Evolutionary conservation across 106 monocot species (phyloP).

Genomic region (Hemerocallis citrina): DNA sequence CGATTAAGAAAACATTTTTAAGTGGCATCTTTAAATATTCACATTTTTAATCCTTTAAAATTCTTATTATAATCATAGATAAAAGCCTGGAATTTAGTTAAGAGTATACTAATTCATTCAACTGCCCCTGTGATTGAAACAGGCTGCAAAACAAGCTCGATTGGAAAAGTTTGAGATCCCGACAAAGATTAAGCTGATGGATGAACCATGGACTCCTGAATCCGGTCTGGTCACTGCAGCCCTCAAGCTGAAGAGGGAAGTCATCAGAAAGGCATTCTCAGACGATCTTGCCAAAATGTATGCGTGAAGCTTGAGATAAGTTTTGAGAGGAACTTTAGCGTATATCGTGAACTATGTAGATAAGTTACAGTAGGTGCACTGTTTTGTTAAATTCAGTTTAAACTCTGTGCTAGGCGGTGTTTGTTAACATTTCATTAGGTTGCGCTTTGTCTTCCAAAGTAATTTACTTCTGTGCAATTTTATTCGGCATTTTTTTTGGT

Average conservation of each 20-base stretch:
- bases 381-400: no score
- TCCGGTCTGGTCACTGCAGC: constrained; percentile 90
- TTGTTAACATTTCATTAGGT: no score
- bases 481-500: no score
- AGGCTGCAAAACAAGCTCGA: constrained; percentile 60
- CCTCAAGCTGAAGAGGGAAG: constrained; percentile 87
- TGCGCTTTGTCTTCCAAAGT: no score
- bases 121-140: neutral
- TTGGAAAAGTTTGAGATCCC: constrained; percentile 94
- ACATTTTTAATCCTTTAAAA: no score
- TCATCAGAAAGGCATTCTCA: constrained; percentile 52
- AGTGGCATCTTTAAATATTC: no score
- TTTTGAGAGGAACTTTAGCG: neutral
- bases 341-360: neutral
- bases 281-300: constrained; percentile 75
- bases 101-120: neutral
- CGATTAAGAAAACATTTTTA: no score
- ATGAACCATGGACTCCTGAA: constrained; percentile 92
- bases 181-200: constrained; percentile 59
- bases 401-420: no score
- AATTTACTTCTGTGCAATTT: no score
- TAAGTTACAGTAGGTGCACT: neutral
- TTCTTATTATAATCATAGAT: no score
- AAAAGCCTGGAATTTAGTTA: no score
- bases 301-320: constrained; percentile 15